Evolutionary conservation across 192 early-diverging fungal species (phyloP), one percentile per base, ranked within the genome.

Genomic region (Backusella australiensis): DNA sequence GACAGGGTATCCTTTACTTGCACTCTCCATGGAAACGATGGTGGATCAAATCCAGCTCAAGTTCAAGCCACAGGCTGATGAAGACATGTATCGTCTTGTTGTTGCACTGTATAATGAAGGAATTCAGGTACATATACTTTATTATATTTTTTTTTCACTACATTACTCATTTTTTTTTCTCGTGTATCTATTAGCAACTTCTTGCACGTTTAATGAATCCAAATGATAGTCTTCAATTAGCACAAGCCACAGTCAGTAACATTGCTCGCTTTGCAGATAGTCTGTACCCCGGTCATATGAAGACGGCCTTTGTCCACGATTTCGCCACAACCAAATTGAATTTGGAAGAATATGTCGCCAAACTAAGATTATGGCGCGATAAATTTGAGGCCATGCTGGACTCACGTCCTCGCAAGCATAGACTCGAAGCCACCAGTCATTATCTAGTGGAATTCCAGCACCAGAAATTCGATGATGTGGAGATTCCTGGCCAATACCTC

Each of bases 361-460:
- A 89, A 74, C 88, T 99, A 74, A 88, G 97, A 74, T 90, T 90
- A 69, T 99, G 97, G 98, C 89, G 96, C 65, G 94, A 98, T 82
- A 93, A 94, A 71, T 92, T 99, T 80, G 95, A 98, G 77, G 89
- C 89, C 34, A 86, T 94, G 44, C 84, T 99, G 67, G 93, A 94
- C 71, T 87, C 87, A 75, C 91, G 95, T 44, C 95, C 96, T n/a
- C 81, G 89, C 34, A 87, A 85, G 65, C 95, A 94, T 70, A 90
- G 94, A 81, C 85, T 98, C 3, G 95, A 98, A 76, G 88, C 94
- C 74, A 95, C 93, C 79, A 94, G 92, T 39, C 94, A 95, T 53
- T 98, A 96, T 85, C 82, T 99, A 65, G 95, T 94, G 9, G 98
- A 99, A 82, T 99, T 99, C 87, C 97, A 99, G 79, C 95, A 98